These are phyloP conservation scores for Naganishia antarctica DNA, from an alignment of 768 basidiomycete genomes.

Conservation along the genomic window DNA sequence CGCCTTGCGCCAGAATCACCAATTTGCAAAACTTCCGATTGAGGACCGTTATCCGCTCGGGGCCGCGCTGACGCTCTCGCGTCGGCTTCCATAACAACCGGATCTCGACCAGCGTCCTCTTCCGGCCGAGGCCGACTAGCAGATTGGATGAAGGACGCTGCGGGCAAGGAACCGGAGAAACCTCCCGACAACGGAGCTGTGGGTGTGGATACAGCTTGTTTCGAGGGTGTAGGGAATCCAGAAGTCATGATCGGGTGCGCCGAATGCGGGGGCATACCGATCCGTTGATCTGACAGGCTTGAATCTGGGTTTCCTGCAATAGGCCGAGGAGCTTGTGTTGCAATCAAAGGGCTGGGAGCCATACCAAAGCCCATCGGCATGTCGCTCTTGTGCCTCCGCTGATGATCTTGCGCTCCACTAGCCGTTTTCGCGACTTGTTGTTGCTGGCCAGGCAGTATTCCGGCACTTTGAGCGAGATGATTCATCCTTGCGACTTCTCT, in stretches of 20 bases:
- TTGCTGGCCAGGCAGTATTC: conserved; percentile 31
- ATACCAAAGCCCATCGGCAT: conserved; percentile 35
- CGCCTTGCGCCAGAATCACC: neutral
- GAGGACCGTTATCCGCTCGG: conserved; percentile 1
- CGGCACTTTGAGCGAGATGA: conserved; percentile 25
- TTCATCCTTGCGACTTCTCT: conserved; percentile 38
- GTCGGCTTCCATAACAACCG: conserved; percentile 3
- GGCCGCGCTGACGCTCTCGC: conserved; percentile 11
- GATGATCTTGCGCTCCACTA: neutral
- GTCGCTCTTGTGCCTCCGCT: conserved; percentile 38
- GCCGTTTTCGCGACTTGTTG: conserved; percentile 17
- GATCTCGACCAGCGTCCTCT: conserved; percentile 1
- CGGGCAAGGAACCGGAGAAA: neutral
- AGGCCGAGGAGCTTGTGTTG: conserved; percentile 2
- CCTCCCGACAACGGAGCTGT: neutral
- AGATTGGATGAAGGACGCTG: neutral
- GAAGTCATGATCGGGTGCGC: neutral
- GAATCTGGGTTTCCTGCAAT: neutral
- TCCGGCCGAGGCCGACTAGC: neutral
- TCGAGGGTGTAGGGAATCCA: neutral
- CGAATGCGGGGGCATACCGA: conserved; percentile 2
- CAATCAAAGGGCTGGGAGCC: neutral
- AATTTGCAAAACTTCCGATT: neutral
- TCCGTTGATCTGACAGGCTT: neutral
- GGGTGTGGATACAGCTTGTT: neutral